Evolutionary conservation across 2,329 filamentous ascomycete species (phyloP).

Genomic region (Cryoendolithus antarcticus): DNA sequence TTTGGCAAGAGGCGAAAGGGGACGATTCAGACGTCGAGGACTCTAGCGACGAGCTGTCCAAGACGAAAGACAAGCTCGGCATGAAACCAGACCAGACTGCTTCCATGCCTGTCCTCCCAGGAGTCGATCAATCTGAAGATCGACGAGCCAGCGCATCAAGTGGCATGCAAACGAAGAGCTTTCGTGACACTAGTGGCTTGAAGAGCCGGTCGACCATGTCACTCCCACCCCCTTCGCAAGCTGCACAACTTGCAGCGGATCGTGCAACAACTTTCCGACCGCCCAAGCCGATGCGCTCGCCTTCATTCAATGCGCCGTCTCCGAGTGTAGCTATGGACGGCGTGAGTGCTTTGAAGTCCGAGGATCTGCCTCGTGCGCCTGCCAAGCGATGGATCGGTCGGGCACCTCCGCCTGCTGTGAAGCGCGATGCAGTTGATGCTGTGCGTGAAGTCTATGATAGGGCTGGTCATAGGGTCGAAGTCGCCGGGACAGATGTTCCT

Average conservation of each 20-base stretch:
- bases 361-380: slow-evolving; percentile 10
- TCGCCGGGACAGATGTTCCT: too few species aligned
- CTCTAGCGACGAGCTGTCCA: neutral
- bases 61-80: slow-evolving; percentile 5
- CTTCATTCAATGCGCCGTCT: slow-evolving; percentile 15
- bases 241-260: slow-evolving; percentile 3
- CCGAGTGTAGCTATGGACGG: slow-evolving; percentile 18
- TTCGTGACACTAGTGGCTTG: slow-evolving; percentile 1
- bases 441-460: slow-evolving; percentile 17
- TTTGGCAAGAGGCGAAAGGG: slow-evolving; percentile 49
- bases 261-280: neutral
- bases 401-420: neutral
- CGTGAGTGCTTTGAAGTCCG: slow-evolving; percentile 15
- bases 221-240: slow-evolving; percentile 3
- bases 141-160: too few species aligned
- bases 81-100: slow-evolving; percentile 14
- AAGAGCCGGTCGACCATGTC: slow-evolving; percentile 14
- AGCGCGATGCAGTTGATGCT: slow-evolving; percentile 18
- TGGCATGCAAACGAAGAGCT: too few species aligned
- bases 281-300: slow-evolving; percentile 15
- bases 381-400: slow-evolving; percentile 5
- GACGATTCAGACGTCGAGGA: slow-evolving; percentile 3
- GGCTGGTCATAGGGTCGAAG: neutral
- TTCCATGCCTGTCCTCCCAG: slow-evolving; percentile 13
- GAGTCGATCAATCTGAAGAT: too few species aligned